Evolutionary conservation across 2,329 filamentous ascomycete species (phyloP).

Genomic region (Fusarium humuli): DNA sequence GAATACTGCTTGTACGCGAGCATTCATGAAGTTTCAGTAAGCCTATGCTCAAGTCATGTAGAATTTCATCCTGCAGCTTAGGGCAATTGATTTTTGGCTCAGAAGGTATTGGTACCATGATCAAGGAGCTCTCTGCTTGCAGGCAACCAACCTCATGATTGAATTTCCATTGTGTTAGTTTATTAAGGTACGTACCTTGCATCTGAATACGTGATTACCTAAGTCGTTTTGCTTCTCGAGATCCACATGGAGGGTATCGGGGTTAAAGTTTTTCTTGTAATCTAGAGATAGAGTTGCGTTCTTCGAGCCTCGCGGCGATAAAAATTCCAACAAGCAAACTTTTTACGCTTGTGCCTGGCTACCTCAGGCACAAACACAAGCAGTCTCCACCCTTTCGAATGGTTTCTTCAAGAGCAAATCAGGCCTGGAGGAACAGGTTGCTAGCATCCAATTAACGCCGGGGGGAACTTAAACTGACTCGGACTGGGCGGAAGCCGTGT

Average conservation of each 20-base stretch:
- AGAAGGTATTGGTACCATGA: background rate
- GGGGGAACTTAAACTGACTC: slow-evolving; percentile 32
- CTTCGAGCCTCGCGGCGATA: slow-evolving; percentile 24
- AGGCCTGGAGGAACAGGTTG: slow-evolving; percentile 16
- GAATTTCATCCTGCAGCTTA: background rate
- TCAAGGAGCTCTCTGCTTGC: background rate
- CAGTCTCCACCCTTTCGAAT: background rate
- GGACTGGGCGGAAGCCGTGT: slow-evolving; percentile 31
- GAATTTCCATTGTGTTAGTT: background rate
- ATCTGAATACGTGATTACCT: background rate
- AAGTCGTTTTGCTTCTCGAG: background rate
- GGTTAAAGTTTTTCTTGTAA: background rate
- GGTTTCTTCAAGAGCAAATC: background rate
- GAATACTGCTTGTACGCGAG: background rate
- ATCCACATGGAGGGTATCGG: background rate
- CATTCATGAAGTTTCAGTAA: slow-evolving; percentile 1
- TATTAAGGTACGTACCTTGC: background rate
- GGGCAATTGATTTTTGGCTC: background rate
- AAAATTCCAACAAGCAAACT: slow-evolving; percentile 31
- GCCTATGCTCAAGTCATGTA: background rate
- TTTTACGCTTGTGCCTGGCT: slow-evolving; percentile 19
- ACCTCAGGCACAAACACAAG: slow-evolving; percentile 15
- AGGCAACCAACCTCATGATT: background rate
- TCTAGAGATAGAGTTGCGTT: background rate
- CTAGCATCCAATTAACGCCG: slow-evolving; percentile 18